Percentiles rank a stretch among this genome's conserved stretches.
Conservation (phyloP, 2,329 filamentous ascomycete species). For the Grosmannia penicillata region DNA sequence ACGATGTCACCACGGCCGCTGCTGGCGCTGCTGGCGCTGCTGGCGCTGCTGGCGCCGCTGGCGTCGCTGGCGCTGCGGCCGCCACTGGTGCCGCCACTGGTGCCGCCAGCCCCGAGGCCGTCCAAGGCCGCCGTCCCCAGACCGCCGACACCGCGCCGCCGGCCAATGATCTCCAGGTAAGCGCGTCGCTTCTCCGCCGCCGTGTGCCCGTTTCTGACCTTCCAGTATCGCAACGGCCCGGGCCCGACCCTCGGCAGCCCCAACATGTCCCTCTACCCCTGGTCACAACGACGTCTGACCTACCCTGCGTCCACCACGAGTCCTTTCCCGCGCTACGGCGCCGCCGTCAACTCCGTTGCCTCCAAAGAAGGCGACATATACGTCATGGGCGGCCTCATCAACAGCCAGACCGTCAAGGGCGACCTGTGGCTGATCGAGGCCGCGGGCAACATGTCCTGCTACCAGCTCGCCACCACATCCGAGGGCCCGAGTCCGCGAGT, state of each 20-base stretch:
- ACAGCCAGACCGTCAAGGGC: slow-evolving; percentile 88
- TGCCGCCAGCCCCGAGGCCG: no score
- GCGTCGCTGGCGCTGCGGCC: no score
- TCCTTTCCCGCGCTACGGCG: slow-evolving; percentile 92
- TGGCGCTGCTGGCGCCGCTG: no score
- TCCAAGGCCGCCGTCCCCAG: slow-evolving; percentile 38
- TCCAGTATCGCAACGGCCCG: slow-evolving; percentile 40
- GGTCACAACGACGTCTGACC: slow-evolving; percentile 80
- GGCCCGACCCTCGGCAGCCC: slow-evolving; percentile 34
- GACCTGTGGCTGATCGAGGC: slow-evolving; percentile 97
- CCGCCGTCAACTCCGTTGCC: slow-evolving; percentile 80
- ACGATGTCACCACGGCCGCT: no score
- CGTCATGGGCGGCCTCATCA: slow-evolving; percentile 91
- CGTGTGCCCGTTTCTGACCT: background rate
- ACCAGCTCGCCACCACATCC: slow-evolving; percentile 78
- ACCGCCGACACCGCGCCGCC: slow-evolving; percentile 28
- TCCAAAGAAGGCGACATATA: slow-evolving; percentile 97
- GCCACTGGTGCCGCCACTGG: no score
- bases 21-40: no score
- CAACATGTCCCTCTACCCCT: slow-evolving; percentile 80
- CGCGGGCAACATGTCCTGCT: slow-evolving; percentile 74
- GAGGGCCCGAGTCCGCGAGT: slow-evolving; percentile 93
- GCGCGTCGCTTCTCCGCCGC: background rate
- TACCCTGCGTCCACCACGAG: slow-evolving; percentile 71
- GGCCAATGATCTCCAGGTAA: slow-evolving; percentile 8